Conservation (phyloP, 768 basidiomycete genomes). For the Neoboletus magnificus region DNA sequence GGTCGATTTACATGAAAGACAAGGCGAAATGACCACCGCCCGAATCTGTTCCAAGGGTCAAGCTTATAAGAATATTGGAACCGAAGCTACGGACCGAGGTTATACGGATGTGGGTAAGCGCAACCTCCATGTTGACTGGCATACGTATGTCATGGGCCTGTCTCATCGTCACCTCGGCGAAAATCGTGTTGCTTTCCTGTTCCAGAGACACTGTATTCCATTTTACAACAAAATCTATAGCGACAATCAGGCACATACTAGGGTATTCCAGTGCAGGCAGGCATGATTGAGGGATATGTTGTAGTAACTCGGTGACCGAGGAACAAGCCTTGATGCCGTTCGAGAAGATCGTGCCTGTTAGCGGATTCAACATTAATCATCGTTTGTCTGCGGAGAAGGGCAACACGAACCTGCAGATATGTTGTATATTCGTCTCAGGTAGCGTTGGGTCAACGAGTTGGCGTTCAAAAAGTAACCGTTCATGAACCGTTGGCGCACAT, state of each 20-base stretch:
- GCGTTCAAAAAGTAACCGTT: conserved; percentile 70
- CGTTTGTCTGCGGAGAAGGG: neutral
- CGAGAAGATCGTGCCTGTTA: conserved; percentile 49
- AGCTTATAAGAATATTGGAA: neutral
- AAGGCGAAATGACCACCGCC: conserved; percentile 66
- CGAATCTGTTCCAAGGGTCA: conserved; percentile 46
- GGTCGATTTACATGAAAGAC: conserved; percentile 68
- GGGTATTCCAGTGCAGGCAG: conserved; percentile 50
- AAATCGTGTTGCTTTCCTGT: conserved; percentile 50
- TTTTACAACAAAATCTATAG: conserved; percentile 7
- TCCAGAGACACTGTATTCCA: conserved; percentile 54
- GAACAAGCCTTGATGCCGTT: conserved; percentile 56
- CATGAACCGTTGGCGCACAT: conserved; percentile 60
- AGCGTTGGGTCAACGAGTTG: conserved; percentile 67
- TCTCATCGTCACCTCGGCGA: conserved; percentile 65
- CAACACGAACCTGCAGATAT: conserved; percentile 47
- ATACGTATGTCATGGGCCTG: conserved; percentile 61
- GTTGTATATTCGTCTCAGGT: conserved; percentile 74
- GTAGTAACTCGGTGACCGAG: conserved; percentile 58
- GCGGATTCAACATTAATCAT: neutral
- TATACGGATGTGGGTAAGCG: conserved; percentile 68
- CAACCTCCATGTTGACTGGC: conserved; percentile 68
- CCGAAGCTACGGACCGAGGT: conserved; percentile 55
- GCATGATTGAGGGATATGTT: conserved; percentile 49
- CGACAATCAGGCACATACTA: conserved; percentile 38